Base-by-base conservation (phyloP, 768 basidiomycete species). In the Suillus sp. region DNA sequence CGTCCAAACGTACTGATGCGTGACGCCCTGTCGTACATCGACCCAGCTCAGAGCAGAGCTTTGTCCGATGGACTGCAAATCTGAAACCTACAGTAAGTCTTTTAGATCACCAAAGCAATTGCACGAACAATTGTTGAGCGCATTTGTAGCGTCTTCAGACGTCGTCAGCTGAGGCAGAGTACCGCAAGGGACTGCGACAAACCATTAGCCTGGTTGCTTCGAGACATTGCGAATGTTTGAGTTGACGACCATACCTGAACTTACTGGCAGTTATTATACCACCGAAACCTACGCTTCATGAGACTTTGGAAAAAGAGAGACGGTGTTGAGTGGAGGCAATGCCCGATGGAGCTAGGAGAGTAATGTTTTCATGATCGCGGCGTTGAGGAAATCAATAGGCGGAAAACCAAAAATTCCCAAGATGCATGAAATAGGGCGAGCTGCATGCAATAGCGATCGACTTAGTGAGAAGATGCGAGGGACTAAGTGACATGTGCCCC, bases 11-110 rank as follows among this genome's bases (percentile, higher is more conserved):
- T 81, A 83, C 3, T 72, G 74, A 60, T 86, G 79, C 14, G 72
- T 74, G 0, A 78, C 77, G 0, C 86, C 87, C 11, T 72, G 72
- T 6, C 67, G 70, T 0, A 75, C 77, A 53, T 88, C 85, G 25
- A 78, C 69, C 86, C 87, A 91, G 67, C 80, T 85, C 34, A 90
- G 78, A 34, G 82, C 68, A 20, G 81, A 62, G 40, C 78, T 69
- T 38, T 75, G 74, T 16, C 77, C 76, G 45, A 71, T 74, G n/a
- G 73, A 74, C 70, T 88, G 86, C 30, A 91, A 77, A 72, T 86
- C 89, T 89, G 55, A 8, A 60, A 34, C 45, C 35, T 40, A 14
- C 40, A 25, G 62, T 54, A 60, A 45, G 55, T n/a, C 38, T 58
- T 6, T 27, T 30, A 25, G 53, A 16, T 54, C 48, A 56, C 6